Evolutionary conservation across 106 monocot species (phyloP), one percentile per base, ranked within the genome.

Genomic region (Phalaenopsis aphrodite): DNA sequence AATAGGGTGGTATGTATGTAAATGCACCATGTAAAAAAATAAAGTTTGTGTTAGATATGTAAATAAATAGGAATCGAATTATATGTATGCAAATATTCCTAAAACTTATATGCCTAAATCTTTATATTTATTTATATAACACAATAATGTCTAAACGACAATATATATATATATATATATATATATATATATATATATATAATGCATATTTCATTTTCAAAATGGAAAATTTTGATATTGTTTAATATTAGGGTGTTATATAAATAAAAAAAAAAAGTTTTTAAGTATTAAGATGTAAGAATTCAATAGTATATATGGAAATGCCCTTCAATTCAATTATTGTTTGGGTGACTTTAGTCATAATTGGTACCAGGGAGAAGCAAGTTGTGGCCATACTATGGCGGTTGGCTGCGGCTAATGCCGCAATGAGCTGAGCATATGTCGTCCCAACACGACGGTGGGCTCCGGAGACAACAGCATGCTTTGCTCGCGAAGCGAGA

Each of bases 381-480:
- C 45, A 36, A 6, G 16, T 4, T 24, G 6, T 7, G 30, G 76
- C 75, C 82, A 76, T 88, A 98, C 98, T 87, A 37, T 86, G 85
- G 61, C 77, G 84, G 48, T 92, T 87, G 8, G 98, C 86, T 75
- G 90, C 88, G 80, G 98, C 98, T 16, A 92, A 61, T 46, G 94
- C 94, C n/a, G 98, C 94, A 80, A 93, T 84, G 24, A 98, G 88
- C 37, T 98, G 98, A 5, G 90, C 94, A 77, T 92, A 98, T 38
- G 98, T 98, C 48, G 98, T 98, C 21, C 94, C 98, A 41, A 98
- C 94, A 18, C 98, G 98, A 16, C 98, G 98, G 55, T 98, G 92
- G 42, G 98, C 98, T 74, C 92, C 94, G 79, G 98, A 90, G 73
- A 98, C 81, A 75, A 98, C 89, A 67, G 92, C 92, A 87, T 90